Evolutionary conservation across 139 green algal genomes (phyloP).

Genomic region (Chlamydomonas sp.): DNA sequence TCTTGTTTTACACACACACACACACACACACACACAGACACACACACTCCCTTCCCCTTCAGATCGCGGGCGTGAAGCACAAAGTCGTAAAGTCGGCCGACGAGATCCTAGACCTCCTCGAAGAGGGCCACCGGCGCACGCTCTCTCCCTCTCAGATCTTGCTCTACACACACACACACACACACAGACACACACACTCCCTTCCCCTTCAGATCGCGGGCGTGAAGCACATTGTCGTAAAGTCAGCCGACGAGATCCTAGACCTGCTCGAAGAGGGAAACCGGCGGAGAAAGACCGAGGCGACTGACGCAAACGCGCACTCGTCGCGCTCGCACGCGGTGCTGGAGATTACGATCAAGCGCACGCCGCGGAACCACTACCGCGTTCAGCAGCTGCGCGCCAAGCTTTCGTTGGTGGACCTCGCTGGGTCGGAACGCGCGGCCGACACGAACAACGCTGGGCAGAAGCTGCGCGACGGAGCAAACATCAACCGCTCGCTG

Average conservation of each 20-base stretch:
- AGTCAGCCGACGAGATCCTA: slow-evolving; percentile 42
- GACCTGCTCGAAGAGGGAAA: slow-evolving; percentile 66
- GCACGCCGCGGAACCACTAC: slow-evolving; percentile 43
- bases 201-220: slow-evolving; percentile 35
- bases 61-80: slow-evolving; percentile 36
- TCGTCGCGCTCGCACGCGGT: slow-evolving; percentile 68
- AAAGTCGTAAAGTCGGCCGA: slow-evolving; percentile 17
- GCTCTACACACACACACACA: background rate
- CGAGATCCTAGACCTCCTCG: slow-evolving; percentile 17
- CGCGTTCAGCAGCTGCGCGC: slow-evolving; percentile 26
- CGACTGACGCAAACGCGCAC: slow-evolving; percentile 60
- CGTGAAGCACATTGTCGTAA: slow-evolving; percentile 35
- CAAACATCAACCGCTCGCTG: slow-evolving; percentile 78
- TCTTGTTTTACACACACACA: background rate
- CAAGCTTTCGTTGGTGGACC: slow-evolving; percentile 58
- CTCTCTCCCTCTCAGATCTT: background rate
- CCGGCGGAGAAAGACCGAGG: slow-evolving; percentile 58
- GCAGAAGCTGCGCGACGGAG: slow-evolving; percentile 65
- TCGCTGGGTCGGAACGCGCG: slow-evolving; percentile 55
- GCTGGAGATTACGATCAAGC: slow-evolving; percentile 55
- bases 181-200: background rate
- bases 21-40: too few species aligned
- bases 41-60: too few species aligned
- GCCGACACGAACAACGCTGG: slow-evolving; percentile 65
- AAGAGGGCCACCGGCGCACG: background rate